phyloP scores from a whole-genome alignment of 106 monocot genomes.

The Triglochin maritima region DNA sequence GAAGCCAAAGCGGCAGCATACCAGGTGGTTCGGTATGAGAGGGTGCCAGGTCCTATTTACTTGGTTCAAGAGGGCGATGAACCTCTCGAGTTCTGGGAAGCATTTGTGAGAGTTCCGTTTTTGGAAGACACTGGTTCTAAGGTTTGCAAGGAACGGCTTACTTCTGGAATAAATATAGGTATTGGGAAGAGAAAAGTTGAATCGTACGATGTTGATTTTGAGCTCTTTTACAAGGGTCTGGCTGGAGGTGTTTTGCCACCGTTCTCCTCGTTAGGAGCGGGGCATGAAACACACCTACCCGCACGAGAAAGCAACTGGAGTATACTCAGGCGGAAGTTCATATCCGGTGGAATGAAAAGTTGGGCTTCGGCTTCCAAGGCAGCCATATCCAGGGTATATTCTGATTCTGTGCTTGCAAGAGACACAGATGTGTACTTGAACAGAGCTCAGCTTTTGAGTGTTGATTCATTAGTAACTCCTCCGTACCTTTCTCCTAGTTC shows the following conservation, averaged over 20 bases:
- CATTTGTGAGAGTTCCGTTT: conserved; percentile 31
- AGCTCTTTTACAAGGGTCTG: conserved; percentile 64
- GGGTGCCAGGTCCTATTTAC: conserved; percentile 58
- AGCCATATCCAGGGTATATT: conserved; percentile 34
- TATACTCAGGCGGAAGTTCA: conserved; percentile 61
- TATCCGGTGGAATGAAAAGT: conserved; percentile 24
- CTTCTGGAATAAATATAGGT: conserved; percentile 4
- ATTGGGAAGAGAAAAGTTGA: conserved; percentile 55
- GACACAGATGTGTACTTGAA: conserved; percentile 19
- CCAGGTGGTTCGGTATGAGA: conserved; percentile 93
- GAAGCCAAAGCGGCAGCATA: conserved; percentile 84
- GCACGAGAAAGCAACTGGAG: conserved; percentile 96
- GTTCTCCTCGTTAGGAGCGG: conserved; percentile 43
- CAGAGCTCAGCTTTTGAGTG: conserved; percentile 27
- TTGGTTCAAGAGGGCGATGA: conserved; percentile 67
- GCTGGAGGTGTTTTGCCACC: conserved; percentile 78
- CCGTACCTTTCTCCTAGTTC: conserved; percentile 64
- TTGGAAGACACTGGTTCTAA: conserved; percentile 10
- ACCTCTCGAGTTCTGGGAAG: conserved; percentile 71
- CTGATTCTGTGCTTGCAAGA: conserved; percentile 40
- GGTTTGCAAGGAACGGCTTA: conserved; percentile 19
- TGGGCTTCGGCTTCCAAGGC: conserved; percentile 21
- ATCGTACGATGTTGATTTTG: conserved; percentile 75
- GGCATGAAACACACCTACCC: conserved; percentile 70
- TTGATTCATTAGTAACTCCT: conserved; percentile 34